phyloP scores from a whole-genome alignment of 2,329 filamentous ascomycete species.

The Penicillium sp. region DNA sequence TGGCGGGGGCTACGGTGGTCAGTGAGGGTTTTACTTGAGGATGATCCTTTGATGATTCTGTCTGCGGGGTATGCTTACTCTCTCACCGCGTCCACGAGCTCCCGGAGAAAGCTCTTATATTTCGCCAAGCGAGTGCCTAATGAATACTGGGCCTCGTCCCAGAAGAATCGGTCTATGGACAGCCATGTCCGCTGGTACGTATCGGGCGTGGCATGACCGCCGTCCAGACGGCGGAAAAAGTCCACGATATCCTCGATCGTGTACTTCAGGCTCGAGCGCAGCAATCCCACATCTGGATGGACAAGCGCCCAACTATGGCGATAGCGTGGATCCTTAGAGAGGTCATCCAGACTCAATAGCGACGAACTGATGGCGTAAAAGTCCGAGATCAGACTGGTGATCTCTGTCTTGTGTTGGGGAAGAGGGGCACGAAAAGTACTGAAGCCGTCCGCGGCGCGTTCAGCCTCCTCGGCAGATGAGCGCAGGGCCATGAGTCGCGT shows the following conservation, averaged over 20 bases:
- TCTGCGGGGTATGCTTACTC: constrained; percentile 42
- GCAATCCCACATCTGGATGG: constrained; percentile 51
- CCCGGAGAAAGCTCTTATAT: constrained; percentile 54
- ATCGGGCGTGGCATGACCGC: constrained; percentile 26
- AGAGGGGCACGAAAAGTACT: constrained; percentile 53
- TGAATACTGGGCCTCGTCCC: constrained; percentile 48
- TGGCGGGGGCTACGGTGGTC: constrained; percentile 28
- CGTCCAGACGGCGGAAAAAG: constrained; percentile 47
- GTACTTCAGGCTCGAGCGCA: constrained; percentile 52
- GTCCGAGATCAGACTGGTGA: constrained; percentile 57
- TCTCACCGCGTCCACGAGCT: constrained; percentile 47
- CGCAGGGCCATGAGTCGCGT: constrained; percentile 43
- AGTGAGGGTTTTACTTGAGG: background rate
- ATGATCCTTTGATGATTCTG: background rate
- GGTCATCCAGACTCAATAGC: constrained; percentile 52
- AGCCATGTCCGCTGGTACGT: constrained; percentile 55
- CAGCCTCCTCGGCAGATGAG: constrained; percentile 50
- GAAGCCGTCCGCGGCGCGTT: constrained; percentile 57
- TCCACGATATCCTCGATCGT: constrained; percentile 55
- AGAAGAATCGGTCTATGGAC: constrained; percentile 51
- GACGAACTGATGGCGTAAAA: constrained; percentile 57
- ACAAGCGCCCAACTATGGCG: constrained; percentile 44
- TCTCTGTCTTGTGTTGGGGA: constrained; percentile 53
- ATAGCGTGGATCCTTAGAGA: constrained; percentile 45
- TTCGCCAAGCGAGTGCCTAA: constrained; percentile 52